Conservation (phyloP, 805 yeast species). For the Candida berthetii region DNA sequence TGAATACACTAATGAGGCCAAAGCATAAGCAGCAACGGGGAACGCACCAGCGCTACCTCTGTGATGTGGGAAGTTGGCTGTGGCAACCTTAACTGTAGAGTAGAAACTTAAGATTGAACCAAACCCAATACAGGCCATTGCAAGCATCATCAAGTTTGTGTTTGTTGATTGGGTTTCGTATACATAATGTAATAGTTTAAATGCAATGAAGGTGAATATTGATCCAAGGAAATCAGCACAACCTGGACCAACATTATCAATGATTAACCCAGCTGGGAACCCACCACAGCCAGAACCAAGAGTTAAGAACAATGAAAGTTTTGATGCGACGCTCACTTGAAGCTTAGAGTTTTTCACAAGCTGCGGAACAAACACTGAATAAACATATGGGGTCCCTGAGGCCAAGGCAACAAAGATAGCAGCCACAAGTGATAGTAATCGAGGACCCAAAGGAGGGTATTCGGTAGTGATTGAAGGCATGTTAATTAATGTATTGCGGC, state of each 20-base stretch:
- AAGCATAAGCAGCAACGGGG: conserved; percentile 41
- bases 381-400: conserved; percentile 71
- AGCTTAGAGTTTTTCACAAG: conserved; percentile 49
- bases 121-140: conserved; percentile 51
- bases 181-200: conserved; percentile 40
- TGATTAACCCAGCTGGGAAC: conserved; percentile 61
- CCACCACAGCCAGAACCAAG: conserved; percentile 69
- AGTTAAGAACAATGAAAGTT: conserved; percentile 53
- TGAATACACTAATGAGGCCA: conserved; percentile 64
- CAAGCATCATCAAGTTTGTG: conserved; percentile 36
- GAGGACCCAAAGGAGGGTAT: neutral
- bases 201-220: conserved; percentile 45
- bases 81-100: conserved; percentile 43
- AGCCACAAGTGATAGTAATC: conserved; percentile 10
- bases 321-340: conserved; percentile 56
- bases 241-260: conserved; percentile 56
- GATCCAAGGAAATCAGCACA: conserved; percentile 51
- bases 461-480: neutral
- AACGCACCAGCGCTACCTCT: conserved; percentile 36
- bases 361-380: conserved; percentile 75
- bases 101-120: conserved; percentile 59
- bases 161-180: conserved; percentile 35
- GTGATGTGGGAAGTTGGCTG: conserved; percentile 60
- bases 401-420: conserved; percentile 47
- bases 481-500: too few species aligned